A percentile compares a stretch with the other conserved stretches of the same genome.
Evolutionary conservation across 2,329 filamentous ascomycete genomes (phyloP).

Genomic region (Fonsecaea monophora): DNA sequence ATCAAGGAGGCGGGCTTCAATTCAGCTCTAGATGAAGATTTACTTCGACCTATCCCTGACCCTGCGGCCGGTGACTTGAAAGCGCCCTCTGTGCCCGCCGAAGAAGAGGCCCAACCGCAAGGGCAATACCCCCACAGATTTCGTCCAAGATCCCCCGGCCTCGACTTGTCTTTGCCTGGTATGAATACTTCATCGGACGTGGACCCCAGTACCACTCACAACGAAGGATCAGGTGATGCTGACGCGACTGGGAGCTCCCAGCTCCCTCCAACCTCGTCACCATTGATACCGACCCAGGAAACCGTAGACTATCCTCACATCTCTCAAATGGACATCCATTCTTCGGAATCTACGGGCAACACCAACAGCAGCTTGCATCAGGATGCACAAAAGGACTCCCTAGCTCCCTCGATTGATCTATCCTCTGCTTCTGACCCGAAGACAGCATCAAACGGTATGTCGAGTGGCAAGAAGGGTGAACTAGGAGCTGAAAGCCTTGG

Average conservation of each 20-base stretch:
- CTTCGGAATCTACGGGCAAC: conserved; percentile 21
- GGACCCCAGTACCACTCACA: neutral
- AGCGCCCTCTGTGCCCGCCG: neutral
- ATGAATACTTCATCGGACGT: conserved; percentile 14
- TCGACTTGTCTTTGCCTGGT: conserved; percentile 7
- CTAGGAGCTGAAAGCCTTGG: neutral
- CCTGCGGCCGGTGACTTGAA: neutral
- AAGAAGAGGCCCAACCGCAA: neutral
- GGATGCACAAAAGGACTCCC: conserved; percentile 38
- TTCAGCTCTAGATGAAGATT: conserved; percentile 53
- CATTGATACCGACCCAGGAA: conserved; percentile 34
- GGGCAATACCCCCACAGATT: conserved; percentile 20
- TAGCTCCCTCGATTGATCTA: conserved; percentile 27
- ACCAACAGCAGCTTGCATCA: conserved; percentile 38
- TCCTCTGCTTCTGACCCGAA: conserved; percentile 25
- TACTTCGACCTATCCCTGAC: conserved; percentile 30
- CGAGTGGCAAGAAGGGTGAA: neutral
- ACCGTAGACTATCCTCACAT: conserved; percentile 40
- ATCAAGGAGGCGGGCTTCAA: conserved; percentile 59
- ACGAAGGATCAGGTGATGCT: neutral
- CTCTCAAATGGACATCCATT: conserved; percentile 35
- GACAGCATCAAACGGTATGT: neutral
- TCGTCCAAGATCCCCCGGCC: conserved; percentile 21
- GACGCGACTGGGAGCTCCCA: conserved; percentile 4
- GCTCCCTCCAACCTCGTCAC: conserved; percentile 25